Evolutionary conservation across 495 filamentous ascomycete genomes (phyloP).

Genomic region (Neurospora sp.): DNA sequence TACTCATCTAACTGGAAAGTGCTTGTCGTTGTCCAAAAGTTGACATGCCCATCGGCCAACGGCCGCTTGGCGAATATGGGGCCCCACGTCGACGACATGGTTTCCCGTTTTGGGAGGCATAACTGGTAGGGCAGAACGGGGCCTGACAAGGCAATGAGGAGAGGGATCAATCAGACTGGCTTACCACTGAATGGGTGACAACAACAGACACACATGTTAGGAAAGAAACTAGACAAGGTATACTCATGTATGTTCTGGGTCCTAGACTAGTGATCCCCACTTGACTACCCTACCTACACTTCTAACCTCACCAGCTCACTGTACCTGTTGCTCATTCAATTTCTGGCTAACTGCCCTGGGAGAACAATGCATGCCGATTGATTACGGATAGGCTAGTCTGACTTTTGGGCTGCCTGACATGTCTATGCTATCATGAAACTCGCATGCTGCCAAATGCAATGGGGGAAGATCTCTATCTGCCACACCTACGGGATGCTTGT

Average conservation of each 20-base stretch:
- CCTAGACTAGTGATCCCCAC: neutral
- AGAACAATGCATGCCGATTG: neutral
- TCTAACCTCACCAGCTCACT: neutral
- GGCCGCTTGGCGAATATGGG: neutral
- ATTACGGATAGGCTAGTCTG: neutral
- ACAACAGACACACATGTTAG: neutral
- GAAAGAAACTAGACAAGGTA: neutral
- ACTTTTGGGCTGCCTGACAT: neutral
- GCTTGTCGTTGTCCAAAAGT: neutral
- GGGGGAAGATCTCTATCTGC: neutral
- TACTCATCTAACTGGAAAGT: neutral
- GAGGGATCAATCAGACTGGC: neutral
- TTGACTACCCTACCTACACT: neutral
- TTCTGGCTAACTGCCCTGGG: neutral
- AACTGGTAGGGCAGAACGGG: neutral
- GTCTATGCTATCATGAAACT: neutral
- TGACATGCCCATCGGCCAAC: neutral
- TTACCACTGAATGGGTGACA: neutral
- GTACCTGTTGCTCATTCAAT: neutral
- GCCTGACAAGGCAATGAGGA: neutral
- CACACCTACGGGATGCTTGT: neutral
- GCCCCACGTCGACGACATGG: neutral
- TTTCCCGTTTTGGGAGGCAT: neutral
- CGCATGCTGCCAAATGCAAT: neutral
- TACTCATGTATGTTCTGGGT: neutral